Conservation (phyloP, 257 asterid genomes). For the Solanum rostratum region DNA sequence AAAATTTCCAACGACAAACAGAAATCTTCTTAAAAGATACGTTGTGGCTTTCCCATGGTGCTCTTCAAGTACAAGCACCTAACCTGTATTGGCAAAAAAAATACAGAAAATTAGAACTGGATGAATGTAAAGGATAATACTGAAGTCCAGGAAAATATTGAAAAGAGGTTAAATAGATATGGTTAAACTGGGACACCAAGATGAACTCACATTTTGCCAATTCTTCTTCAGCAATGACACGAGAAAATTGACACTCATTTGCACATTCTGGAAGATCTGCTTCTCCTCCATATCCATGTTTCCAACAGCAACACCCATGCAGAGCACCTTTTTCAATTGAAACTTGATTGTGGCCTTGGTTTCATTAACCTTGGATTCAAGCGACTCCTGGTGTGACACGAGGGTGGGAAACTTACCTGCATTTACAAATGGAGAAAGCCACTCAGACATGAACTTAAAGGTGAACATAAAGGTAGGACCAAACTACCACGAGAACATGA, state of each 20-base stretch:
- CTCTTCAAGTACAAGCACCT: conserved; percentile 9
- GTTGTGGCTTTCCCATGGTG: conserved; percentile 8
- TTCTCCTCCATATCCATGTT: conserved; percentile 3
- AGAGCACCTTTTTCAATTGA: conserved; percentile 4
- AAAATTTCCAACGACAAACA: background rate
- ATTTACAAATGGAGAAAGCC: background rate
- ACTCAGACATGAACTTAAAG: background rate
- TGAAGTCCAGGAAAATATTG: background rate
- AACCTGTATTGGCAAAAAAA: background rate
- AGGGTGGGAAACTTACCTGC: conserved; percentile 11
- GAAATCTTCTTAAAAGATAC: background rate
- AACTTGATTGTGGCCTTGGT: conserved; percentile 7
- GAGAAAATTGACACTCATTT: conserved; percentile 9
- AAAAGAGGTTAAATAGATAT: background rate
- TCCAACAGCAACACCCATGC: conserved; percentile 4
- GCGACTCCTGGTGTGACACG: conserved; percentile 7
- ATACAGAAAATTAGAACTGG: background rate
- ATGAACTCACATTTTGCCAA: conserved; percentile 7
- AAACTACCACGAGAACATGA: background rate
- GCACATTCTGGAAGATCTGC: conserved; percentile 2
- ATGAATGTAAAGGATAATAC: background rate
- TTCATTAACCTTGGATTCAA: conserved; percentile 8
- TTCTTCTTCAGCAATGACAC: conserved; percentile 11
- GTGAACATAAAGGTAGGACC: background rate
- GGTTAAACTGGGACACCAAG: background rate